Evolutionary conservation across 495 filamentous ascomycete genomes (phyloP), one percentile per base, ranked within the genome.

Genomic region (Penicillium atrosanguineum): DNA sequence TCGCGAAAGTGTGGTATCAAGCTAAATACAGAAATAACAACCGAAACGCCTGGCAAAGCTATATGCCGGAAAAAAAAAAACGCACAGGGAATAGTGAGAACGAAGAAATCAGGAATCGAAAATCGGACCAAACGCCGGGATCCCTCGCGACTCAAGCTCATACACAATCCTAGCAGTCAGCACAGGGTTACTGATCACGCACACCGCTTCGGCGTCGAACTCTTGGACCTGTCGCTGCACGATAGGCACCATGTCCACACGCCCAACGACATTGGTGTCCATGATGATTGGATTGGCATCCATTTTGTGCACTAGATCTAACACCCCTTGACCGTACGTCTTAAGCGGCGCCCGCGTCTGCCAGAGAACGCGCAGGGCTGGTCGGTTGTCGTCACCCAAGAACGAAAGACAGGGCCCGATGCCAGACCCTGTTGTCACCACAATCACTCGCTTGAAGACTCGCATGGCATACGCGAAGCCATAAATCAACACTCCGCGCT

Each of bases 391-490:
- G 51, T 71, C 76, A 36, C 65, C 73, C n/a, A 82, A 62, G 64
- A 79, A 80, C 0, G 77, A 78, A 25, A 78, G 61, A 44, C 73
- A 75, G 1, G 75, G 89, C 0, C 89, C 89, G 50, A 94, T 93
- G 26, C 90, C 90, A 7, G 87, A 90, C 18, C 90, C 90, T 0
- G 90, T 95, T 2, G 87, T 85, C n/a, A 95, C 85, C 44, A 94
- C 69, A 29, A 95, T 77, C 42, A 89, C 77, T 7, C 77, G 75
- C 37, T 70, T 65, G 76, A 91, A 95, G 0, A 93, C 72, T 7
- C 75, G 76, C 44, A 89, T 87, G 39, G 87, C 79, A 65, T 87
- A 85, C 52, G 91, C 80, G 34, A 94, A 84, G 46, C 89, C 89
- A 54, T 80, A 83, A 34, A 85, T 77, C 60, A 82, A 76, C 3